Evolutionary conservation across 306 rosid species (phyloP), one percentile per base, ranked within the genome.

Genomic region (Quercus suber): DNA sequence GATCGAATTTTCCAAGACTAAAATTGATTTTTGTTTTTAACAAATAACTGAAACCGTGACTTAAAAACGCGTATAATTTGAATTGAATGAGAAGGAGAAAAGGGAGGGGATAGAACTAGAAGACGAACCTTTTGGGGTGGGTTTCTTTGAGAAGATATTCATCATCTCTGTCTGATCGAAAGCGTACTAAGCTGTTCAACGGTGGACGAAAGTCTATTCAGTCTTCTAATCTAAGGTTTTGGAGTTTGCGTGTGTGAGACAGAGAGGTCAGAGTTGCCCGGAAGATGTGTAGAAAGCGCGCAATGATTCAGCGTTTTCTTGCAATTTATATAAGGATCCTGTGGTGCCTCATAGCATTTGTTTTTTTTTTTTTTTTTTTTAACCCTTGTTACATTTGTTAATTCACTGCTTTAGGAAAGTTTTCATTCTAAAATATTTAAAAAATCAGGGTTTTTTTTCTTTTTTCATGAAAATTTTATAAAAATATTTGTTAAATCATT

Each of bases 131-230:
- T 93, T 96, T 80, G 96, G 90, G 31, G 89, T 91, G 83, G 99
- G 97, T 86, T 96, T 93, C 91, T 93, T 96, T 68, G 88, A 25
- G 90, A 96, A 93, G 81, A 96, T 80, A 85, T 90, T 96, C 99
- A 96, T 95, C 85, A 81, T 53, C 67, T 45, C 69, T 20, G 72
- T 35, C 72, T 35, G 57, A 5, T 8, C 25, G 37, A 49, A 73
- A 71, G 6, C 75, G 55, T 72, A 25, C 55, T 55, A 77, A 71
- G 70, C 76, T 41, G 45, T 41, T 41, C 45, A 49, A 60, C 3
- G 51, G 65, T 35, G 69, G 55, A 17, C 63, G 31, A 55, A 64
- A 6, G 28, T 45, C 61, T 60, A 41, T 41, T 41, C 11, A 8
- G 12, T 41, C 12, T 64, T 79, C 53, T 70, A 57, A 57, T 63